Base-by-base conservation (phyloP, 768 basidiomycete genomes). In the Sistotremastrum suecicum region DNA sequence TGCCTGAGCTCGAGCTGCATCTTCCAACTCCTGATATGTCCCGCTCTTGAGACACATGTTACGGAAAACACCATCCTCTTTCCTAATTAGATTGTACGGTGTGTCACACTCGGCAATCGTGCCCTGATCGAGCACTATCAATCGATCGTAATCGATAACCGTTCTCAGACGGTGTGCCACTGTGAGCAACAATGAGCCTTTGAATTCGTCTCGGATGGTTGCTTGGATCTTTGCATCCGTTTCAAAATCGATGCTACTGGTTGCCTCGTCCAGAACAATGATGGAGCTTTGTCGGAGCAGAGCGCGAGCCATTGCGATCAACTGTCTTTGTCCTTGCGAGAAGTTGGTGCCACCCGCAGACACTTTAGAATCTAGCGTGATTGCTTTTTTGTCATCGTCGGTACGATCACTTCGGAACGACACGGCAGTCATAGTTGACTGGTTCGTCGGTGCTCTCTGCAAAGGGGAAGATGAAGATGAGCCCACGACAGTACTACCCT, bases 171-270 rank as follows among this genome's bases (percentile, higher is more conserved):
- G 72, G 60, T 87, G 83, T 0, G 83, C 83, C 42, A 87, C 78
- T 74, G 46, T 47, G 54, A 41, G 56, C 50, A 50, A 42, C 50
- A 56, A 30, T 5, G 80, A 83, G 38, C 76, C 70, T 5, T 68
- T 75, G 58, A 94, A 94, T 54, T 94, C 86, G 52, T 83, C 80
- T 5, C 89, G 69, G 41, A 95, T 91, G 1, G 89, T 83, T 32
- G 75, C 68, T 58, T 94, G 90, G 46, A 94, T 94, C 63, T 89
- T 90, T 5, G 83, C 74, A 54, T 92, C 91, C 37, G 90, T 89
- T 8, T 76, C 80, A 54, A 89, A 83, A 56, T 88, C 84, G 47
- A 89, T 86, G 54, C 83, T 85, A 48, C 82, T 85, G 5, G 85
- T 88, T 9, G 86, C 86, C 53, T 88, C 85, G 51, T 86, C 87